A percentile compares a stretch with the other conserved stretches of the same genome.
Conservation (phyloP, 768 basidiomycete species). For the Neoboletus magnificus region DNA sequence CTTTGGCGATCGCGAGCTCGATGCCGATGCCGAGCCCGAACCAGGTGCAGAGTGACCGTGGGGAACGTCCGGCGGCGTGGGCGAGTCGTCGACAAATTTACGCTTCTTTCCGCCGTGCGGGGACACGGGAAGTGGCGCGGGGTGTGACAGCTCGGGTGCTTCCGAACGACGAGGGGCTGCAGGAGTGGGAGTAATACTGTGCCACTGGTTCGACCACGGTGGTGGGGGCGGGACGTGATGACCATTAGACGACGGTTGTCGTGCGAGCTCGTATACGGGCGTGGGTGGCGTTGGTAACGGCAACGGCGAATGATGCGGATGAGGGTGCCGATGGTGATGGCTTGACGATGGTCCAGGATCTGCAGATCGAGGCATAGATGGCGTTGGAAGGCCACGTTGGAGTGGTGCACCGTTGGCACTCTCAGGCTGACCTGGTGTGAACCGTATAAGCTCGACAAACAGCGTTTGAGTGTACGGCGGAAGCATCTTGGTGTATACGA, state of each 20-base stretch:
- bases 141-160: conserved; percentile 19
- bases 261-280: conserved; percentile 32
- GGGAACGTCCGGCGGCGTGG: conserved; percentile 21
- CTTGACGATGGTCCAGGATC: conserved; percentile 31
- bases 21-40: conserved; percentile 5
- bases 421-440: conserved; percentile 34
- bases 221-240: conserved; percentile 35
- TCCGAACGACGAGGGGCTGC: conserved; percentile 21
- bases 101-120: conserved; percentile 35
- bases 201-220: conserved; percentile 34
- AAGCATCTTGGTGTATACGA: conserved; percentile 65
- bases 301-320: conserved; percentile 29
- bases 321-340: conserved; percentile 27
- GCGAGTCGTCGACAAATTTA: conserved; percentile 34
- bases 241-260: conserved; percentile 31
- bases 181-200: conserved; percentile 17
- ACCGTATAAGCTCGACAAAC: conserved; percentile 68
- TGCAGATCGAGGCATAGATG: conserved; percentile 19
- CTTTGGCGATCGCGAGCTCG: conserved; percentile 31
- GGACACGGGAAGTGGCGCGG: conserved; percentile 18
- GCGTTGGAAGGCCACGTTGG: conserved; percentile 13
- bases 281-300: conserved; percentile 34
- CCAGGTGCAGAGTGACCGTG: conserved; percentile 7
- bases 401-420: conserved; percentile 14
- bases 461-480: conserved; percentile 63